Conservation (phyloP, 2,329 filamentous ascomycete genomes). For the Stenocarpella maydis region DNA sequence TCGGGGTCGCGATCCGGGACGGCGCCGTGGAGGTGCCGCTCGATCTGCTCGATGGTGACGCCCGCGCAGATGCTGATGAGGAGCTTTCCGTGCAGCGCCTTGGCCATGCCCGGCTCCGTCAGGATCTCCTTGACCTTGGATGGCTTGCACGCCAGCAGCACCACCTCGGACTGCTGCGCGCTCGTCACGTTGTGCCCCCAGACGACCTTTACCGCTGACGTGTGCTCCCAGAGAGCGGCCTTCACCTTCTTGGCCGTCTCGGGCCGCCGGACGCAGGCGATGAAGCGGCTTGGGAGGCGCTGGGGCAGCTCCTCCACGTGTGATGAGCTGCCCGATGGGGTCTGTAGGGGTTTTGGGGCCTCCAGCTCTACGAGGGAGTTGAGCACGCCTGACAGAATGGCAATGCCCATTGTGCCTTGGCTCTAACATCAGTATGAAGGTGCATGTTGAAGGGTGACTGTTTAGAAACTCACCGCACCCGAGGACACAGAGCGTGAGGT, state of each 20-base stretch:
- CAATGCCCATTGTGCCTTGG: slow-evolving; percentile 83
- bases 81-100: slow-evolving; percentile 80
- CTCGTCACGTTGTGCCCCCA: slow-evolving; percentile 77
- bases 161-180: slow-evolving; percentile 72
- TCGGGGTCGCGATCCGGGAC: slow-evolving; percentile 56
- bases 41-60: slow-evolving; percentile 74
- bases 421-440: not conserved
- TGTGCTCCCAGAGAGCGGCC: slow-evolving; percentile 69
- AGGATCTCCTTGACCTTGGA: slow-evolving; percentile 76
- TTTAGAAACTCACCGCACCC: slow-evolving; percentile 73
- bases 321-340: slow-evolving; percentile 53
- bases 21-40: slow-evolving; percentile 67
- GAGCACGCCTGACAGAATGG: slow-evolving; percentile 83
- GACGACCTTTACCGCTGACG: slow-evolving; percentile 69
- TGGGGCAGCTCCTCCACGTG: slow-evolving; percentile 56
- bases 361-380: slow-evolving; percentile 68
- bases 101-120: slow-evolving; percentile 70
- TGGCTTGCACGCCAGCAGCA: slow-evolving; percentile 84
- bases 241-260: slow-evolving; percentile 75
- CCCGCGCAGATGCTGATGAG: slow-evolving; percentile 85
- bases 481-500: slow-evolving; percentile 79
- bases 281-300: slow-evolving; percentile 76
- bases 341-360: slow-evolving; percentile 54
- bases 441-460: not conserved
- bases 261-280: slow-evolving; percentile 79